Evolutionary conservation across 2,329 filamentous ascomycete species (phyloP).

Genomic region (Zelopaecilomyces penicillatus): DNA sequence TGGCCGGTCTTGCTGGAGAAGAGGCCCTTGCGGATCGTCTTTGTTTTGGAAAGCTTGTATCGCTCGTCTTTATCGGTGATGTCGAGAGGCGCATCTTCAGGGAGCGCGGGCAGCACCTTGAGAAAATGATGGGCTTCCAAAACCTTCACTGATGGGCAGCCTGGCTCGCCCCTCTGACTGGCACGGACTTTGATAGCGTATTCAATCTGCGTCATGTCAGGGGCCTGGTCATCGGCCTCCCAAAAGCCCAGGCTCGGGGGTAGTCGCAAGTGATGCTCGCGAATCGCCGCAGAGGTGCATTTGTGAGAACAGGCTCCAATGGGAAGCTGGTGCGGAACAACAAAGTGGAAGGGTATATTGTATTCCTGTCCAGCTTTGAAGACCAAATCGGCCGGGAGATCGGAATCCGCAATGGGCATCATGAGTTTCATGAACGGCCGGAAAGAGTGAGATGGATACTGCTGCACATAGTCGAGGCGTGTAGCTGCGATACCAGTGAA

Average conservation of each 20-base stretch:
- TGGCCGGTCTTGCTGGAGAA: conserved; percentile 43
- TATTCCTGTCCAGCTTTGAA: conserved; percentile 42
- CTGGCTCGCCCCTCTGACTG: conserved; percentile 15
- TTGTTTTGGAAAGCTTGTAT: conserved; percentile 43
- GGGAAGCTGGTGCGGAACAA: conserved; percentile 50
- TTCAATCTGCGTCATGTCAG: conserved; percentile 45
- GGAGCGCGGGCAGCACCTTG: conserved; percentile 42
- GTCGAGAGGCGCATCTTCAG: conserved; percentile 44
- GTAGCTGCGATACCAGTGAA: conserved; percentile 44
- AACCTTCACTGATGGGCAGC: conserved; percentile 18
- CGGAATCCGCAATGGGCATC: conserved; percentile 41
- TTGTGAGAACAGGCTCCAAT: conserved; percentile 47
- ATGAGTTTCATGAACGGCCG: conserved; percentile 48
- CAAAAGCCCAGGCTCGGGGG: conserved; percentile 46
- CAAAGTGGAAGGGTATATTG: conserved; percentile 49
- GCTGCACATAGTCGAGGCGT: conserved; percentile 41
- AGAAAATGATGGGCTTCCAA: conserved; percentile 37
- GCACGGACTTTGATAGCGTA: conserved; percentile 43
- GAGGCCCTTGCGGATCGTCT: conserved; percentile 45
- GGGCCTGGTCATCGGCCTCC: conserved; percentile 46
- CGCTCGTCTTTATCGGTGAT: conserved; percentile 38
- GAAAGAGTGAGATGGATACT: conserved; percentile 37
- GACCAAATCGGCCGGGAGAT: conserved; percentile 38
- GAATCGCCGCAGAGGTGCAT: conserved; percentile 35
- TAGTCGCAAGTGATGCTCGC: conserved; percentile 43